A percentile compares a stretch with the other conserved stretches of the same genome.
These are phyloP conservation scores for Beta corolliflora DNA, from an alignment of 179 eudicot species.

Conservation along the genomic window DNA sequence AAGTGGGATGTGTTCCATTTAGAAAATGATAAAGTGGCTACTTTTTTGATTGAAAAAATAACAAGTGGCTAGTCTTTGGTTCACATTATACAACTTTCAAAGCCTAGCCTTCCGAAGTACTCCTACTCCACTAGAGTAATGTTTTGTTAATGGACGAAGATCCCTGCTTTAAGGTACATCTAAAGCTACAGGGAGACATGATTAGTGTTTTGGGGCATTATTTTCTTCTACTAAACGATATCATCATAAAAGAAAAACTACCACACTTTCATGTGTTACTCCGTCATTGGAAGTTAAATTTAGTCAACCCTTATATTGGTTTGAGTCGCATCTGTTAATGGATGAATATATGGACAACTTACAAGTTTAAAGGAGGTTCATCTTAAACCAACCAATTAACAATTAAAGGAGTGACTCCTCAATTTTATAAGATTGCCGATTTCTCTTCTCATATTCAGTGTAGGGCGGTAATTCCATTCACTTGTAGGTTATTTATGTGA, in stretches of 20 bases:
- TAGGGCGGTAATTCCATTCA: too few species aligned
- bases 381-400: too few species aligned
- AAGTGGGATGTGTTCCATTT: too few species aligned
- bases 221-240: conserved; percentile 17
- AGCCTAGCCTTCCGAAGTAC: background rate
- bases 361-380: too few species aligned
- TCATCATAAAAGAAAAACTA: background rate
- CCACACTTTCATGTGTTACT: background rate
- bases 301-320: too few species aligned
- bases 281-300: background rate
- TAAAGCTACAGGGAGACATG: conserved; percentile 20
- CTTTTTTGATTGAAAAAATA: background rate
- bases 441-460: too few species aligned
- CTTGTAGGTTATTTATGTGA: too few species aligned
- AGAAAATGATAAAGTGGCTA: too few species aligned
- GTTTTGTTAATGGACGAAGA: background rate
- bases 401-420: too few species aligned
- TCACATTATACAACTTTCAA: background rate
- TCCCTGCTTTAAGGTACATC: conserved; percentile 19
- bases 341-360: too few species aligned
- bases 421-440: too few species aligned
- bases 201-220: background rate
- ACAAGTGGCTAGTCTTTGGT: background rate
- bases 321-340: too few species aligned
- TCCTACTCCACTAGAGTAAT: background rate